These are phyloP conservation scores for Colletotrichum sp. DNA, from an alignment of 2,329 filamentous ascomycete species.

Conservation along the genomic window DNA sequence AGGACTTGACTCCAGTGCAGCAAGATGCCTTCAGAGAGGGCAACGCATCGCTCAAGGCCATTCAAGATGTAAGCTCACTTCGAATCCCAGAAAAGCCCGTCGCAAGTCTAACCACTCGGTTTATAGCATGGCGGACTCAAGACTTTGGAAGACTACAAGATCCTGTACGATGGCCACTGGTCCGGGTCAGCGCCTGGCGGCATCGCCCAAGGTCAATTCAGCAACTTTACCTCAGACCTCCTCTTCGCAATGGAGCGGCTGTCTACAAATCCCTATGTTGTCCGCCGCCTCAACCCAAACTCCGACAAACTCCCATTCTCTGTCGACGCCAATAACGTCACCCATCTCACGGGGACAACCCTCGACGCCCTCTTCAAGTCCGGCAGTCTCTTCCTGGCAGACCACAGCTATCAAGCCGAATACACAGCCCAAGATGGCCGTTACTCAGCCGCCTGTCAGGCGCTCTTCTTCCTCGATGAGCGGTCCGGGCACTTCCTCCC, in stretches of 20 bases:
- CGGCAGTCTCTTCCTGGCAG: background rate
- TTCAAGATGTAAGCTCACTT: background rate
- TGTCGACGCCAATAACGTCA: background rate
- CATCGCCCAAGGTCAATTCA: background rate
- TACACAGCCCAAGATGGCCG: background rate
- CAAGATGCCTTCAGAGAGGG: background rate
- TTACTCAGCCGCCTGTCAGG: background rate
- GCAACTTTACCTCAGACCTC: background rate
- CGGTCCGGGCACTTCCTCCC: background rate
- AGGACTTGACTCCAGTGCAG: background rate
- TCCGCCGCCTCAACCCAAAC: background rate
- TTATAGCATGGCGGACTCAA: conserved; percentile 32
- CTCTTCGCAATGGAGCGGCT: background rate
- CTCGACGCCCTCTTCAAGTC: background rate
- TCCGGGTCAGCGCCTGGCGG: conserved; percentile 37
- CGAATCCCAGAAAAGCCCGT: fast-evolving
- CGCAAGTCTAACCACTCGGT: background rate
- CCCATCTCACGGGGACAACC: background rate
- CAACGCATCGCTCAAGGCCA: background rate
- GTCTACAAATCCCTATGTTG: background rate
- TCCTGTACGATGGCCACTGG: conserved; percentile 48
- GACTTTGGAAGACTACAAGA: conserved; percentile 39
- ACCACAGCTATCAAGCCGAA: background rate
- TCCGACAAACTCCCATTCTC: background rate
- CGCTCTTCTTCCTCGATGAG: background rate